phyloP scores from a whole-genome alignment of 495 filamentous ascomycete genomes.

The Achaetomiella virescens region DNA sequence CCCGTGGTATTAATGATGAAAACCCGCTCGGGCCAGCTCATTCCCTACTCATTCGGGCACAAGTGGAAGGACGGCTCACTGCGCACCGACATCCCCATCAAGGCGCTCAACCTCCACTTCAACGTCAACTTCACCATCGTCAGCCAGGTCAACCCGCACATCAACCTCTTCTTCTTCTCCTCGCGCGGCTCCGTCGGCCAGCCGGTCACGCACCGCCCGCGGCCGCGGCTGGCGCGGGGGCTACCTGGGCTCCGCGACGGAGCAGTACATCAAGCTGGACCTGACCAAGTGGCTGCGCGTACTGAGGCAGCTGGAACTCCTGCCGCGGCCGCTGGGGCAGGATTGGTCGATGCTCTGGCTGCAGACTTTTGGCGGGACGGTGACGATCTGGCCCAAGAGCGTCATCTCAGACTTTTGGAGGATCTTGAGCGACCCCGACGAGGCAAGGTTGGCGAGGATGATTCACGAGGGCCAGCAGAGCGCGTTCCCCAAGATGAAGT shows the following conservation, averaged over 20 bases:
- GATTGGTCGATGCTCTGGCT: conserved; percentile 97
- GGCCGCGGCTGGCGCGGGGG: conserved; percentile 95
- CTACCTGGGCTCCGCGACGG: conserved; percentile 82
- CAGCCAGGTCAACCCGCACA: conserved; percentile 92
- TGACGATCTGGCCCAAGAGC: conserved; percentile 89
- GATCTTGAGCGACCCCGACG: conserved; percentile 76
- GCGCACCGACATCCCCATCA: conserved; percentile 91
- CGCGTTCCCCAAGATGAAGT: conserved; percentile 83
- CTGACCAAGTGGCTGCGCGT: conserved; percentile 96
- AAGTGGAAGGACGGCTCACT: conserved; percentile 98
- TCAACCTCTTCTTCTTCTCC: conserved; percentile 97
- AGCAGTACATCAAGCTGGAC: conserved; percentile 93
- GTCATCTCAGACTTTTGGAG: conserved; percentile 70
- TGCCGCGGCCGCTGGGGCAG: conserved; percentile 85
- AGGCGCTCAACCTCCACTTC: conserved; percentile 88
- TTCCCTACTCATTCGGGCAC: conserved; percentile 85
- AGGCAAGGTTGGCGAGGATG: conserved; percentile 74
- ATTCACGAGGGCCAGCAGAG: conserved; percentile 79
- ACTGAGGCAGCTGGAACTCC: conserved; percentile 80
- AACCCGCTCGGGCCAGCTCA: conserved; percentile 61
- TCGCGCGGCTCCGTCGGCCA: conserved; percentile 84
- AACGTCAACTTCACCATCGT: conserved; percentile 97
- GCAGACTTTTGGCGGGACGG: conserved; percentile 87
- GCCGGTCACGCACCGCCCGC: conserved; percentile 86
- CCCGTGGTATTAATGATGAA: conserved; percentile 98